Evolutionary conservation across 352 stramenopile genomes (phyloP), one percentile per base, ranked within the genome.

Genomic region (Globisporangium acanthophoron): DNA sequence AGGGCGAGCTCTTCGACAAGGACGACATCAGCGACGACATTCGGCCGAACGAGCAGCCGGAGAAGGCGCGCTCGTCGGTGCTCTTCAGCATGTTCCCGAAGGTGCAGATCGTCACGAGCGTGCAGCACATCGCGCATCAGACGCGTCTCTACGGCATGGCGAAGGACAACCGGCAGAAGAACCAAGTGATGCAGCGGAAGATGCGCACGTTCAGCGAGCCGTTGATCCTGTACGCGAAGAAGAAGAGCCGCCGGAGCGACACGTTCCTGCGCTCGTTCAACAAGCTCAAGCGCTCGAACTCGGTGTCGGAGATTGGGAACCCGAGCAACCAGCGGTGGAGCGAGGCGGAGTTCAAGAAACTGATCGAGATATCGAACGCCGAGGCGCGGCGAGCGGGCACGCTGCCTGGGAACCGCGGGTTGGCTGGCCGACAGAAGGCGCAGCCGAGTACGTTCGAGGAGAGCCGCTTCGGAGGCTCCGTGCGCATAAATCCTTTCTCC

Each of bases 81-180:
- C 62, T 94, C 12, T 94, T 91, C 58, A 80, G 71, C 47, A 92
- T 94, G 78, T 94, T 94, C 29, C 85, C 85, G 0, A 92, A 89
- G 56, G 85, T 92, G 9, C 80, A 92, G 52, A 92, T 94, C 49
- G 81, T 92, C 29, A 69, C 81, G 11, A 90, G 79, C 24, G 81
- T 85, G 2, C 84, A 93, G 62, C 84, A 91, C 55, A 69, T 91
- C 11, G 79, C 75, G 0, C 81, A 92, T 27, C 78, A 90, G 54
- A 74, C 80, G 3, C 78, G 85, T 48, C 64, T 91, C 5, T 68
- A 89, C 51, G 70, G 69, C 24, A 21, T 78, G 55, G 71, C 58
- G 18, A 78, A 74, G 56, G 71, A 76, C n/a, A 64, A 70, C 3
- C 79, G 73, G 43, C 67, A 70, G 35, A 70, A 58, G 46, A 63